Percentiles rank a stretch among this genome's conserved stretches.
Conservation (phyloP, 1,284 basidiomycete species). For the Phenoliferia sp. region DNA sequence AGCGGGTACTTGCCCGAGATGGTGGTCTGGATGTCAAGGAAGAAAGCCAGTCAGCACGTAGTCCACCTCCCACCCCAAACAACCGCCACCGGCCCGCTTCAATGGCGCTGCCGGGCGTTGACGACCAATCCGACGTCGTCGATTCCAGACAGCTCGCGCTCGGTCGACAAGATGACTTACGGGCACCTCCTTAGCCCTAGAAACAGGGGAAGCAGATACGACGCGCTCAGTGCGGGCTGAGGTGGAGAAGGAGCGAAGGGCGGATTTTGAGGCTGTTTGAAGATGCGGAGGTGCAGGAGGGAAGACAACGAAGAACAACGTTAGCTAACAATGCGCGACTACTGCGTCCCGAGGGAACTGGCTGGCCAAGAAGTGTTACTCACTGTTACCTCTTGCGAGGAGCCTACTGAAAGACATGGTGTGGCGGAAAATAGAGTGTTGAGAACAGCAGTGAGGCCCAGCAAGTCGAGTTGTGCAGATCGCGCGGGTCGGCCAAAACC, state of each 20-base stretch:
- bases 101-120: neutral
- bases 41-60: neutral
- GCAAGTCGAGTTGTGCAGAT: neutral
- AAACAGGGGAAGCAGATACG: conserved; percentile 25
- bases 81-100: neutral
- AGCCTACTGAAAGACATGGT: neutral
- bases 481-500: neutral
- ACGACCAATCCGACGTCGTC: conserved; percentile 5
- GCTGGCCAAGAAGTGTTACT: neutral
- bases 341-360: neutral
- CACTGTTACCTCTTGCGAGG: neutral
- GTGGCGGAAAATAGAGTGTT: neutral
- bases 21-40: conserved; percentile 31
- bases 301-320: neutral
- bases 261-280: neutral
- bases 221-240: conserved; percentile 20
- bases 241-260: conserved; percentile 21
- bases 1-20: conserved; percentile 75
- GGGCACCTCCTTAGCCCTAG: conserved; percentile 31
- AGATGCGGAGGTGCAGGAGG: neutral
- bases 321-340: neutral
- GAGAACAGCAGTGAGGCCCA: neutral
- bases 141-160: neutral
- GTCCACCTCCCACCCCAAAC: neutral
- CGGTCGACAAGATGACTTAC: conserved; percentile 11